Conservation (phyloP, 1,284 basidiomycete genomes). For the Heterobasidion irregulare region DNA sequence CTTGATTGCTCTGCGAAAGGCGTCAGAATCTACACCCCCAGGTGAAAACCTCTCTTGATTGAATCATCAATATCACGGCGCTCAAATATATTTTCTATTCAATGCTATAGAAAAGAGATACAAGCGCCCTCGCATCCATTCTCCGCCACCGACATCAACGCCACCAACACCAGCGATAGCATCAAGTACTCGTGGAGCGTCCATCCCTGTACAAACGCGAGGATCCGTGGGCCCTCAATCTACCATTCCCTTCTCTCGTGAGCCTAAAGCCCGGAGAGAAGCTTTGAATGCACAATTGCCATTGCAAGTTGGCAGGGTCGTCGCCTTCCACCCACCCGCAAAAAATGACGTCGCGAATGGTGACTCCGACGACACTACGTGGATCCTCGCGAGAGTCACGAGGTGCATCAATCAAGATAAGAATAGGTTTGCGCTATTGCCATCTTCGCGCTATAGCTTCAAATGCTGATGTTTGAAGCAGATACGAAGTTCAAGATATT, state of each 20-base stretch:
- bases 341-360: constrained; percentile 33
- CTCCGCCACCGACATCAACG: constrained; percentile 39
- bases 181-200: constrained; percentile 34
- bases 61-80: not conserved
- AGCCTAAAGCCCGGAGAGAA: constrained; percentile 56
- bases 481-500: constrained; percentile 76
- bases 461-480: constrained; percentile 17
- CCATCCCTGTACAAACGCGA: constrained; percentile 43
- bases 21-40: constrained; percentile 49
- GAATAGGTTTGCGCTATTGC: constrained; percentile 35
- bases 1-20: constrained; percentile 62
- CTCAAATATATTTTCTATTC: not conserved
- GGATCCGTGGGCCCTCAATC: constrained; percentile 49
- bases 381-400: constrained; percentile 73
- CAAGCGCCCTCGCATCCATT: constrained; percentile 64
- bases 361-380: constrained; percentile 54
- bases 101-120: constrained; percentile 52
- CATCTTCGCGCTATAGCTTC: constrained; percentile 10
- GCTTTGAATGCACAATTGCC: constrained; percentile 53
- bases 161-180: constrained; percentile 31
- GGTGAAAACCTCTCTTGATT: constrained; percentile 22
- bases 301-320: constrained; percentile 62
- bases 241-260: constrained; percentile 49
- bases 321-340: constrained; percentile 67
- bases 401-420: constrained; percentile 63